These are phyloP conservation scores for Phytopythium ostracodes DNA, from an alignment of 352 stramenopile genomes.

Conservation along the genomic window DNA sequence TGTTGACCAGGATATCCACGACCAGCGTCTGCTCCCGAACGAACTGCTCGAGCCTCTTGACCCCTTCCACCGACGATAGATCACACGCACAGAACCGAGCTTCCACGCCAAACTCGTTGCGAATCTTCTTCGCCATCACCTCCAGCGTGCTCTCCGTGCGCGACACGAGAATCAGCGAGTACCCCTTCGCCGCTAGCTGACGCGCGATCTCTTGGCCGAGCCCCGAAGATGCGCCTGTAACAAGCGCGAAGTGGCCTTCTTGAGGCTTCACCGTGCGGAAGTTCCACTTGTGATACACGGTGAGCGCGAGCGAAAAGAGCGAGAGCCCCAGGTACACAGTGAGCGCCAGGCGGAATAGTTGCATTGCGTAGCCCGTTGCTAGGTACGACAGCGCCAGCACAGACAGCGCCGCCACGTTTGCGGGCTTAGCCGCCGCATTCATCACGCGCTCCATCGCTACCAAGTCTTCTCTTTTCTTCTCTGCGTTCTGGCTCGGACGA, in stretches of 20 bases:
- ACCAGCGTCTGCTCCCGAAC: conserved; percentile 37
- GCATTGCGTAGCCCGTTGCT: conserved; percentile 12
- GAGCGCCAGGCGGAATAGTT: conserved; percentile 21
- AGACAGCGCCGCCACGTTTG: conserved; percentile 16
- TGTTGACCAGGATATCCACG: conserved; percentile 80
- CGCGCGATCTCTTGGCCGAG: conserved; percentile 68
- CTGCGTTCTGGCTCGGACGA: neutral
- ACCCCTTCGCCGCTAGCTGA: conserved; percentile 53
- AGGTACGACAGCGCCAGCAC: conserved; percentile 26
- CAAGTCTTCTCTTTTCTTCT: too few species aligned
- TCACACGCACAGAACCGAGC: conserved; percentile 41
- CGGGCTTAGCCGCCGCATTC: conserved; percentile 6
- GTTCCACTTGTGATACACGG: conserved; percentile 42
- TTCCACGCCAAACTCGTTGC: conserved; percentile 30
- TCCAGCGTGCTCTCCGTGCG: conserved; percentile 42
- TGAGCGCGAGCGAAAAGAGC: conserved; percentile 35
- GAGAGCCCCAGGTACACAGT: conserved; percentile 31
- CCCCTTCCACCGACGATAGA: conserved; percentile 30
- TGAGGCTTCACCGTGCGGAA: conserved; percentile 25
- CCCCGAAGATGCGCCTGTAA: conserved; percentile 66
- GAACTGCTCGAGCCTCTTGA: conserved; percentile 33
- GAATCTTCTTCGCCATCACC: conserved; percentile 48
- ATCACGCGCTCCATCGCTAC: neutral
- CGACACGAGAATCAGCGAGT: conserved; percentile 57
- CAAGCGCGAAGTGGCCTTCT: conserved; percentile 32